These are phyloP conservation scores for Porodaedalea pini DNA, from an alignment of 1,284 basidiomycete genomes.

Conservation along the genomic window DNA sequence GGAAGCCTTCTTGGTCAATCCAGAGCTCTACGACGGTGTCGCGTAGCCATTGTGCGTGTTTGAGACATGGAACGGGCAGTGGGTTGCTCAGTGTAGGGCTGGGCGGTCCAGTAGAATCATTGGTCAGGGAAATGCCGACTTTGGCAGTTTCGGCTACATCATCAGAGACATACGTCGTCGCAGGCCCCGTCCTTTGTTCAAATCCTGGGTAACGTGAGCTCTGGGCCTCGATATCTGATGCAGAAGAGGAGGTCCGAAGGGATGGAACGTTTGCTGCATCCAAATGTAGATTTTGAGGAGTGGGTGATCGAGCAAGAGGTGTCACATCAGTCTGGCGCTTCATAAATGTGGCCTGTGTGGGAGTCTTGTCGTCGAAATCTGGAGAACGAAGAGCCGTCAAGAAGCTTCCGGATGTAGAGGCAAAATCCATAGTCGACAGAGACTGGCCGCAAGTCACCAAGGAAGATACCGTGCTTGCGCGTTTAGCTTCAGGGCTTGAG, in stretches of 20 bases:
- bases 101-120: not conserved
- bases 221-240: not conserved
- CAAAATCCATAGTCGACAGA: slow-evolving; percentile 23
- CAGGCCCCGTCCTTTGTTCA: not conserved
- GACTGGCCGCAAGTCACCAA: slow-evolving; percentile 10
- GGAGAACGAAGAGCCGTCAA: slow-evolving; percentile 13
- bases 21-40: slow-evolving; percentile 56
- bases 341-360: slow-evolving; percentile 15
- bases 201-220: not conserved
- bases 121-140: not conserved
- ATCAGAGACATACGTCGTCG: not conserved
- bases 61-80: slow-evolving; percentile 15
- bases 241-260: not conserved
- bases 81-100: not conserved
- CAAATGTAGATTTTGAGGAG: not conserved
- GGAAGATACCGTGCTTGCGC: not conserved
- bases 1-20: slow-evolving; percentile 79
- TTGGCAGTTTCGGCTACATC: not conserved
- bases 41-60: slow-evolving; percentile 34
- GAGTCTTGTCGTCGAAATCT: slow-evolving; percentile 12
- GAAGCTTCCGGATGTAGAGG: slow-evolving; percentile 21
- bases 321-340: not conserved
- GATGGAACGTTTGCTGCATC: not conserved
- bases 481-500: too few species aligned
- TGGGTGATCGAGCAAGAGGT: not conserved